phyloP scores from a whole-genome alignment of 202 grass and related monocot genomes.

The Carex sylvatica region DNA sequence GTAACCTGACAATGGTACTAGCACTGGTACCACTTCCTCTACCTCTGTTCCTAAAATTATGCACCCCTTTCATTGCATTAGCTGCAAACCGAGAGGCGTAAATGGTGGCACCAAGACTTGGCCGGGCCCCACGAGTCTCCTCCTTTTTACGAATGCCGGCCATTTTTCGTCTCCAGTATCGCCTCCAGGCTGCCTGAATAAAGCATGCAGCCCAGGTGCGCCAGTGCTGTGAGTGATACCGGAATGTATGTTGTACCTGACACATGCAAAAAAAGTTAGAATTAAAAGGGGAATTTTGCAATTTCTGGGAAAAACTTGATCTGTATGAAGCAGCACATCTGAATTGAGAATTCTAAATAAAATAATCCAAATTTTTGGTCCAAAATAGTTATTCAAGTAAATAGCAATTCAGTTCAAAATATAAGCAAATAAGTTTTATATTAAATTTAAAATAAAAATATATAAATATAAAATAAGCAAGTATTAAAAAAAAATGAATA shows the following conservation, averaged over 20 bases:
- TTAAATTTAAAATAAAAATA: too few relatives aligned
- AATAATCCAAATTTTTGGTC: too few relatives aligned
- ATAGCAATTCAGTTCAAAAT: too few relatives aligned
- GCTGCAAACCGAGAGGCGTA: constrained; percentile 75
- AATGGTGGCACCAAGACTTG: constrained; percentile 74
- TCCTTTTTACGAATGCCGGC: constrained; percentile 45
- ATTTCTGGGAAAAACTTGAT: too few relatives aligned
- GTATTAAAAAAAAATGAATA: too few relatives aligned
- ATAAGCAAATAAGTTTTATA: too few relatives aligned
- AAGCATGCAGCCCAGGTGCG: constrained; percentile 74
- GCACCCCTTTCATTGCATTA: constrained; percentile 66
- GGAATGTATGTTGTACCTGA: constrained; percentile 67
- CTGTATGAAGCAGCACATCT: neutral
- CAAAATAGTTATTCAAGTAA: too few relatives aligned
- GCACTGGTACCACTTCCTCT: neutral
- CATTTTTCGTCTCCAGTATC: constrained; percentile 65
- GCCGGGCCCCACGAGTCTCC: constrained; percentile 35
- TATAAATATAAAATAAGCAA: too few relatives aligned
- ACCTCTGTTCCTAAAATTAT: constrained; percentile 55
- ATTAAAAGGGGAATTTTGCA: neutral
- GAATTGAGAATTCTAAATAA: neutral
- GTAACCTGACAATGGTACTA: constrained; percentile 55
- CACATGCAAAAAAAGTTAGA: neutral
- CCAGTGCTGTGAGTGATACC: constrained; percentile 79
- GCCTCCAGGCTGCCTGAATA: constrained; percentile 75